Percentiles rank a stretch among this genome's conserved stretches.
These are phyloP conservation scores for Ganoderma sp. DNA, from an alignment of 1,284 basidiomycete species.

Conservation along the genomic window DNA sequence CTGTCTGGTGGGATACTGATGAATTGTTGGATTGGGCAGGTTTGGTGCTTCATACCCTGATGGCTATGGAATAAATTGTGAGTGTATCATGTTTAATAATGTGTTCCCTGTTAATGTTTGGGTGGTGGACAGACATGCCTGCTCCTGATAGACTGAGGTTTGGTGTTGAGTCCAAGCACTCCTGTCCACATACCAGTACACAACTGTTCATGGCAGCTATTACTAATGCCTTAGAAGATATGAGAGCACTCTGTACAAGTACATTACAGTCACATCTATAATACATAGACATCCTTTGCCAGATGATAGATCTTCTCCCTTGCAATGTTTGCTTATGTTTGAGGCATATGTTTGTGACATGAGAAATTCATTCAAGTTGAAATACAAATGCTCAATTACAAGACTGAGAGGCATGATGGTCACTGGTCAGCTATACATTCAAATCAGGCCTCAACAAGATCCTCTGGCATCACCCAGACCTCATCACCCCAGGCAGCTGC, in stretches of 20 bases:
- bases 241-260: conserved; percentile 59
- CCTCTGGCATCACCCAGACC: background rate
- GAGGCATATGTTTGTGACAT: background rate
- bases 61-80: conserved; percentile 94
- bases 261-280: conserved; percentile 29
- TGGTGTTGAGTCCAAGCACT: conserved; percentile 91
- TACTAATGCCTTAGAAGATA: conserved; percentile 73
- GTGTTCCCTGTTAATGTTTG: conserved; percentile 3
- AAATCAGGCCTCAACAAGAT: conserved; percentile 23
- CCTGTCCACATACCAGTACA: conserved; percentile 76
- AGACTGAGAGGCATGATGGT: background rate
- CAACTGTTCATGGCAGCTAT: conserved; percentile 71
- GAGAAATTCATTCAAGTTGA: background rate
- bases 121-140: conserved; percentile 71
- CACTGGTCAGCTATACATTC: background rate
- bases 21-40: conserved; percentile 39
- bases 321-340: background rate
- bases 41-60: conserved; percentile 83
- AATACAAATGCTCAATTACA: background rate
- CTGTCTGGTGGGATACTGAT: background rate
- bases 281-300: conserved; percentile 5
- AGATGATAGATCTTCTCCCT: no score
- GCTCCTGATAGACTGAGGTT: conserved; percentile 88
- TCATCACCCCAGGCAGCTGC: conserved; percentile 44
- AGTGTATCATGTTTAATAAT: conserved; percentile 41